phyloP scores from a whole-genome alignment of 805 yeast species.

The Metschnikowia orientalis region DNA sequence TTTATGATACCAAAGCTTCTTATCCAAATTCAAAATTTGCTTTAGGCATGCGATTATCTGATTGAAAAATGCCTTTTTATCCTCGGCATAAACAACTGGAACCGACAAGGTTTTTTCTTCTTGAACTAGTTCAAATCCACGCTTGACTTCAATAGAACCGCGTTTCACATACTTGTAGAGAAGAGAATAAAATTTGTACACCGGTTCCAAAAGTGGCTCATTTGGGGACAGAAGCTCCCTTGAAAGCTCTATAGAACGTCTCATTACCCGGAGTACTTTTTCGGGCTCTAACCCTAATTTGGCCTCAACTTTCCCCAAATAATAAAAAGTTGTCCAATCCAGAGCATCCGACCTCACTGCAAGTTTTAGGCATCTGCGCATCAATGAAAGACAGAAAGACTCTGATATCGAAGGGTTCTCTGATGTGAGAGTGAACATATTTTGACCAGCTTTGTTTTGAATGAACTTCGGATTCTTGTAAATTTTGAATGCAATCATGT shows the following conservation, averaged over 20 bases:
- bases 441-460: conserved; percentile 21
- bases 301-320: conserved; percentile 52
- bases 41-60: conserved; percentile 44
- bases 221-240: conserved; percentile 12
- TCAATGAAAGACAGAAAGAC: conserved; percentile 32
- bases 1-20: conserved; percentile 88
- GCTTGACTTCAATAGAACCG: conserved; percentile 28
- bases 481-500: conserved; percentile 51
- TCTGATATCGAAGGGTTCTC: conserved; percentile 20
- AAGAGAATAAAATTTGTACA: conserved; percentile 57
- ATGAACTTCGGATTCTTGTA: conserved; percentile 34
- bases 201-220: conserved; percentile 73
- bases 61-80: conserved; percentile 29
- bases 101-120: conserved; percentile 27
- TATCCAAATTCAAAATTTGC: conserved; percentile 55
- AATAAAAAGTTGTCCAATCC: conserved; percentile 62
- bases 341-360: conserved; percentile 41
- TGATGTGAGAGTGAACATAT: conserved; percentile 24
- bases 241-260: conserved; percentile 9
- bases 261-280: conserved; percentile 36
- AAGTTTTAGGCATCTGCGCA: conserved; percentile 41
- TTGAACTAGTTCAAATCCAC: conserved; percentile 39
- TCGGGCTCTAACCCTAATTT: conserved; percentile 39
- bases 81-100: conserved; percentile 9
- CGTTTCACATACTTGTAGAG: conserved; percentile 51